These are phyloP conservation scores for Takakia lepidozioides DNA, from an alignment of 225 moss, liverwort and hornwort species.

Conservation along the genomic window DNA sequence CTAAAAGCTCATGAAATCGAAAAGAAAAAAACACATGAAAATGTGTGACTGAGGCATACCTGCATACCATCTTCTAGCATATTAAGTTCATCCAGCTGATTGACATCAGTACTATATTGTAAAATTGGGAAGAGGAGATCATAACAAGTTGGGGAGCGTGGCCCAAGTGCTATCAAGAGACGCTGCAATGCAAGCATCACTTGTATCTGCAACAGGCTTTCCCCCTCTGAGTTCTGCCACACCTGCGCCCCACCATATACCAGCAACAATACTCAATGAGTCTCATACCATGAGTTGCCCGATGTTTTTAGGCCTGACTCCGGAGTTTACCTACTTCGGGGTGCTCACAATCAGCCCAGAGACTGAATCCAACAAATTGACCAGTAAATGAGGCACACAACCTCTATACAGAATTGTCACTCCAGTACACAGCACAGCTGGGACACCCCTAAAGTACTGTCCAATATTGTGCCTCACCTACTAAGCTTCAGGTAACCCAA, in stretches of 20 bases:
- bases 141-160: constrained; percentile 89
- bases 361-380: too few species aligned
- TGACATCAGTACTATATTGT: constrained; percentile 90
- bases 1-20: background rate
- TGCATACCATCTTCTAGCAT: constrained; percentile 99
- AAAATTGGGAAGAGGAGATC: constrained; percentile 94
- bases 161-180: constrained; percentile 81
- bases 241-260: constrained; percentile 42
- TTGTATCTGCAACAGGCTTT: constrained; percentile 94
- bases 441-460: too few species aligned
- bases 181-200: constrained; percentile 92
- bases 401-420: too few species aligned
- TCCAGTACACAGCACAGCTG: too few species aligned
- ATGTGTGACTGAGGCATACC: constrained; percentile 24
- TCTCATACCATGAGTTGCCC: too few species aligned
- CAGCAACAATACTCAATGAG: too few species aligned
- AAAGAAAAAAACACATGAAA: background rate
- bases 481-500: too few species aligned
- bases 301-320: too few species aligned
- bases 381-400: too few species aligned
- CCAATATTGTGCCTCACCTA: too few species aligned
- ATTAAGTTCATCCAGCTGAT: constrained; percentile 94
- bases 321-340: too few species aligned
- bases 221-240: constrained; percentile 98
- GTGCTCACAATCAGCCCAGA: too few species aligned